A percentile compares a stretch with the other conserved stretches of the same genome.
Conservation (phyloP, 2,329 filamentous ascomycete genomes). For the Aspergillus sp. region DNA sequence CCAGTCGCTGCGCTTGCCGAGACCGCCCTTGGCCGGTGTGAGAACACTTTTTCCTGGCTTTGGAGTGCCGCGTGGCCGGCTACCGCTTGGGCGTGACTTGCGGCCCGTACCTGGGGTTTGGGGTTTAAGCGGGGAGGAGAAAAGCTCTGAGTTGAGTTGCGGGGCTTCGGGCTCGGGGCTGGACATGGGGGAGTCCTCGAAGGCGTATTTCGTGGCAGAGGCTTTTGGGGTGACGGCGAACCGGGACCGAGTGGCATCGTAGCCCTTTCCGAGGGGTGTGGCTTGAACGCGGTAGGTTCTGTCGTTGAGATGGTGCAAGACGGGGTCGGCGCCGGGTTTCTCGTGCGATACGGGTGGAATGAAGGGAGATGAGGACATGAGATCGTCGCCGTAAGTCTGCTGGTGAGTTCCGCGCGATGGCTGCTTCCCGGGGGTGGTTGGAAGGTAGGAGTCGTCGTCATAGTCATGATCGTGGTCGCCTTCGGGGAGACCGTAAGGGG, state of each 20-base stretch:
- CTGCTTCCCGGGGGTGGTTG: constrained; percentile 36
- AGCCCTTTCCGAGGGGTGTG: constrained; percentile 70
- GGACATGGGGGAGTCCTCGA: constrained; percentile 59
- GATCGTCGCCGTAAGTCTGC: constrained; percentile 49
- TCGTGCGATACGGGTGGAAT: constrained; percentile 51
- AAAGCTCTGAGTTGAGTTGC: constrained; percentile 79
- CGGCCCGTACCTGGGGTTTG: constrained; percentile 40
- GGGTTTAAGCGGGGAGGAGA: constrained; percentile 68
- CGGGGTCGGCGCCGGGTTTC: constrained; percentile 50
- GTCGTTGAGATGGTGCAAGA: constrained; percentile 89
- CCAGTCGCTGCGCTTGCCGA: constrained; percentile 55
- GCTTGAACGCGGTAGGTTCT: constrained; percentile 94
- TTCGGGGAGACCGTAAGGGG: constrained; percentile 60
- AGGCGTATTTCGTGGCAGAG: constrained; percentile 27
- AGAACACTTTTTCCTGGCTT: constrained; percentile 85
- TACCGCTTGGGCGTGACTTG: constrained; percentile 43
- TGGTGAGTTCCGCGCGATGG: constrained; percentile 20
- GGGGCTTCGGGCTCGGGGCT: constrained; percentile 79
- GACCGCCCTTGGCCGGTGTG: constrained; percentile 60
- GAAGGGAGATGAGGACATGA: constrained; percentile 55
- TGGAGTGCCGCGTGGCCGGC: constrained; percentile 44
- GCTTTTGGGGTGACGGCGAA: constrained; percentile 34
- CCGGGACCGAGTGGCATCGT: constrained; percentile 28
- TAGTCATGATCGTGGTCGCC: constrained; percentile 2
- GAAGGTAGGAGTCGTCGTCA: constrained; percentile 29